Conservation (phyloP, 2,329 filamentous ascomycete species). For the Phaeosphaeriaceae sp. region DNA sequence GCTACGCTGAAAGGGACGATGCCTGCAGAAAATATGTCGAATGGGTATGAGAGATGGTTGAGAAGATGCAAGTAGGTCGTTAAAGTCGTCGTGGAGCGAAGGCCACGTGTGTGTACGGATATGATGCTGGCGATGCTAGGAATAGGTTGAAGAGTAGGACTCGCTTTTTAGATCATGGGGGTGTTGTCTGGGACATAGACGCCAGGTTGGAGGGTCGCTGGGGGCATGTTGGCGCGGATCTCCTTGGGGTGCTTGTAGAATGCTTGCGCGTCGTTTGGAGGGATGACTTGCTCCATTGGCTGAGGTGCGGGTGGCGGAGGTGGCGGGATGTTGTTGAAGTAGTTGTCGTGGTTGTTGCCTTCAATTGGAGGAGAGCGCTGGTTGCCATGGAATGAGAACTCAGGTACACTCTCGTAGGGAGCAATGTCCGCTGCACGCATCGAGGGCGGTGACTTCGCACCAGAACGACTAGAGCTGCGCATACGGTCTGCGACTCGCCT, state of each 20-base stretch:
- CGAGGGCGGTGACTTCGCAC: constrained; percentile 56
- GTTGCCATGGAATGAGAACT: constrained; percentile 38
- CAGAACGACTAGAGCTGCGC: constrained; percentile 63
- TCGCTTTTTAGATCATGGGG: constrained; percentile 42
- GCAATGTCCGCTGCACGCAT: constrained; percentile 34
- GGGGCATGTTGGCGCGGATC: constrained; percentile 59
- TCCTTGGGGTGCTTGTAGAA: constrained; percentile 55
- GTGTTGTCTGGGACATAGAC: constrained; percentile 46
- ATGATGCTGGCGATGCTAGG: neutral
- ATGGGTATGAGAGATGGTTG: constrained; percentile 25
- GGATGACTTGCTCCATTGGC: constrained; percentile 51
- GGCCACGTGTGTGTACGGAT: neutral
- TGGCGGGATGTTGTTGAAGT: constrained; percentile 40
- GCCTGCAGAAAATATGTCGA: constrained; percentile 20
- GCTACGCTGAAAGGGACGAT: constrained; percentile 24
- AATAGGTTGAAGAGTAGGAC: neutral
- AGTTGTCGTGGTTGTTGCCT: constrained; percentile 29
- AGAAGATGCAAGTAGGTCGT: constrained; percentile 35
- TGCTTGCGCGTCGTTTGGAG: constrained; percentile 41
- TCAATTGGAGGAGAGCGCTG: constrained; percentile 39
- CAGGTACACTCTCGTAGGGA: constrained; percentile 55
- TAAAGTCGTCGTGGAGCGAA: constrained; percentile 40
- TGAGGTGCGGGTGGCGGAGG: constrained; percentile 48
- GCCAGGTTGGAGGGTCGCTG: constrained; percentile 53
- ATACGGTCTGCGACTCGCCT: constrained; percentile 63